These are phyloP conservation scores for Lagerstroemia speciosa DNA, from an alignment of 345 rosid species.

Conservation along the genomic window DNA sequence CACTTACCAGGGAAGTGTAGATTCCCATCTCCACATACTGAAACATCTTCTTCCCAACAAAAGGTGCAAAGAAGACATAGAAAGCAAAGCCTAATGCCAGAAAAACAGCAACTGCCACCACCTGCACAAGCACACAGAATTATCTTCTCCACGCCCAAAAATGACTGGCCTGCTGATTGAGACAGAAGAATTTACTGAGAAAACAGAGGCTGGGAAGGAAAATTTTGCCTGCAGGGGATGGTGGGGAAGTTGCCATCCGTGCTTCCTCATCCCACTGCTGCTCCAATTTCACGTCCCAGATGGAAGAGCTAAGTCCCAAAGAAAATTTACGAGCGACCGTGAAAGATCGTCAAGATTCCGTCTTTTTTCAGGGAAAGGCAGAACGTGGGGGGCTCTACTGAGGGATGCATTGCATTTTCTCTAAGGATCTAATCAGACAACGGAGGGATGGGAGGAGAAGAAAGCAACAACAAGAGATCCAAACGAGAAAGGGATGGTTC, in stretches of 20 bases:
- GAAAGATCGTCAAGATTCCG: slow-evolving; percentile 22
- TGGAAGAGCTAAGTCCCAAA: slow-evolving; percentile 17
- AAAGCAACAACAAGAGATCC: not conserved
- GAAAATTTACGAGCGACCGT: not conserved
- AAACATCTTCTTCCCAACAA: slow-evolving; percentile 73
- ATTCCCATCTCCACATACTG: slow-evolving; percentile 78
- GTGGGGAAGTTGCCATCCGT: slow-evolving; percentile 98
- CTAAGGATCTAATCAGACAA: slow-evolving; percentile 1
- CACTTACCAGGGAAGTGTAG: slow-evolving; percentile 89
- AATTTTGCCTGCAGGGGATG: slow-evolving; percentile 93
- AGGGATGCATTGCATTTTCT: not conserved
- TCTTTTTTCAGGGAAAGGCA: slow-evolving; percentile 35
- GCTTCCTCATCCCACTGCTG: slow-evolving; percentile 66
- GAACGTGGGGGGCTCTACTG: not conserved
- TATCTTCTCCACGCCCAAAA: slow-evolving; percentile 8
- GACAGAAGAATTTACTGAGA: not conserved
- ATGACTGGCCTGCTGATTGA: not conserved
- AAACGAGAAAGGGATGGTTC: not conserved
- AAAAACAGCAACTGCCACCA: slow-evolving; percentile 98
- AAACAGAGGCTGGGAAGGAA: not conserved
- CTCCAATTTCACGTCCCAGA: slow-evolving; percentile 30
- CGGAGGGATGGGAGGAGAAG: not conserved
- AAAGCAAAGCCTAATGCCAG: slow-evolving; percentile 94
- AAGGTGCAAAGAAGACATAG: slow-evolving; percentile 98
- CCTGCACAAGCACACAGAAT: slow-evolving; percentile 37